phyloP scores from a whole-genome alignment of 163 green algal species.

The Coccomyxa subellipsoidea region DNA sequence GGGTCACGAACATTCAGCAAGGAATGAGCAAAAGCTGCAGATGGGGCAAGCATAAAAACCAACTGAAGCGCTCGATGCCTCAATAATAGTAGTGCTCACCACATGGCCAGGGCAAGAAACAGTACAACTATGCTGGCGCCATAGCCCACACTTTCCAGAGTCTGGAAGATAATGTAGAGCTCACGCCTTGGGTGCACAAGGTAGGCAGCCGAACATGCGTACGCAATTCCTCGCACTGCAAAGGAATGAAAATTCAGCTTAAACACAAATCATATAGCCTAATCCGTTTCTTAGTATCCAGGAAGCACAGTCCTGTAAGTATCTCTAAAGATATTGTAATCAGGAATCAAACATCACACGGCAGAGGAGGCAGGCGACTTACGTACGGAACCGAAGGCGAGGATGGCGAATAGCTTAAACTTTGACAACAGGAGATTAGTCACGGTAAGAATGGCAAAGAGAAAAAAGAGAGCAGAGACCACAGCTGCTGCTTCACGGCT shows the following conservation, averaged over 20 bases:
- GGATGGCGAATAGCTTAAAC: neutral
- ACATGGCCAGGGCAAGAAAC: neutral
- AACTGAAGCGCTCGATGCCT: too few relatives aligned
- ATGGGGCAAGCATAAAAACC: too few relatives aligned
- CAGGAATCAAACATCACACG: neutral
- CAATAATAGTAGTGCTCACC: too few relatives aligned
- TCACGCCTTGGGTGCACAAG: neutral
- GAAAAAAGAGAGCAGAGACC: neutral
- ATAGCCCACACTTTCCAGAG: neutral
- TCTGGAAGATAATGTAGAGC: neutral
- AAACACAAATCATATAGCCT: too few relatives aligned
- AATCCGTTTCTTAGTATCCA: too few relatives aligned
- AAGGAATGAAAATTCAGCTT: too few relatives aligned
- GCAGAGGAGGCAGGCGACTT: neutral
- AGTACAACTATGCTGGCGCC: neutral
- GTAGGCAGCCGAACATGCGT: neutral
- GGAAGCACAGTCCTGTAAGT: too few relatives aligned
- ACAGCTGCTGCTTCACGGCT: neutral
- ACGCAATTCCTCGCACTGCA: neutral
- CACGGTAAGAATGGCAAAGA: neutral
- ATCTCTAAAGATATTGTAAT: neutral
- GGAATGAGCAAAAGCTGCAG: neutral
- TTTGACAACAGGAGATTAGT: neutral
- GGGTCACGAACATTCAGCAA: too few relatives aligned
- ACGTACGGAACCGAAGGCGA: neutral